Evolutionary conservation across 306 rosid genomes (phyloP).

Genomic region (Prunus mongolica): DNA sequence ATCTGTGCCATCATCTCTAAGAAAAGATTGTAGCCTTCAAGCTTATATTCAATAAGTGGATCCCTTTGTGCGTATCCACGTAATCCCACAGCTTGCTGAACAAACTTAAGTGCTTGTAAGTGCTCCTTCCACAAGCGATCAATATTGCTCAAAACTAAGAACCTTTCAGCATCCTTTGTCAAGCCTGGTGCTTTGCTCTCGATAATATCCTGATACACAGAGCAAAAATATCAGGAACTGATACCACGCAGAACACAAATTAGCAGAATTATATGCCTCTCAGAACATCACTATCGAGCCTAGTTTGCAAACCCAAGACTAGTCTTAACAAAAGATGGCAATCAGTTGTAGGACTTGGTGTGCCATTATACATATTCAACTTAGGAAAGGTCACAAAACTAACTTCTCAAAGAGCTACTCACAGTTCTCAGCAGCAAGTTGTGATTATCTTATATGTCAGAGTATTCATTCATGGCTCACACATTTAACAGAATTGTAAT

Average conservation of each 20-base stretch:
- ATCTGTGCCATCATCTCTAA: slow-evolving; percentile 98
- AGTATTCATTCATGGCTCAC: neutral
- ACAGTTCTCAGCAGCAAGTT: neutral
- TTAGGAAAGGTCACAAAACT: neutral
- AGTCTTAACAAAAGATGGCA: neutral
- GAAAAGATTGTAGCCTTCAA: slow-evolving; percentile 97
- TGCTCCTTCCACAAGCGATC: slow-evolving; percentile 98
- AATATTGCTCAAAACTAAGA: slow-evolving; percentile 80
- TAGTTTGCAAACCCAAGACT: neutral
- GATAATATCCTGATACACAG: slow-evolving; percentile 48
- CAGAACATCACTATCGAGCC: neutral
- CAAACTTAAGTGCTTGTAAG: slow-evolving; percentile 86
- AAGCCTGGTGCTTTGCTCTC: slow-evolving; percentile 80
- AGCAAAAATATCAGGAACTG: neutral
- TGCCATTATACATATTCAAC: neutral
- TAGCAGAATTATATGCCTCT: neutral
- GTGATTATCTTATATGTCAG: neutral
- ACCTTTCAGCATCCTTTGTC: slow-evolving; percentile 95
- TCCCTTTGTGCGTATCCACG: slow-evolving; percentile 95
- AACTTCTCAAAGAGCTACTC: neutral
- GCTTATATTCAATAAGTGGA: slow-evolving; percentile 95
- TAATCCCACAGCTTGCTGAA: slow-evolving; percentile 93
- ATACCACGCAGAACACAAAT: neutral
- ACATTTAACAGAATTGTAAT: neutral
- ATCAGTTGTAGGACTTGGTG: neutral